Percentiles rank a stretch among this genome's conserved stretches.
phyloP scores from a whole-genome alignment of 177 flowering plant genomes.

The Telopea speciosissima region DNA sequence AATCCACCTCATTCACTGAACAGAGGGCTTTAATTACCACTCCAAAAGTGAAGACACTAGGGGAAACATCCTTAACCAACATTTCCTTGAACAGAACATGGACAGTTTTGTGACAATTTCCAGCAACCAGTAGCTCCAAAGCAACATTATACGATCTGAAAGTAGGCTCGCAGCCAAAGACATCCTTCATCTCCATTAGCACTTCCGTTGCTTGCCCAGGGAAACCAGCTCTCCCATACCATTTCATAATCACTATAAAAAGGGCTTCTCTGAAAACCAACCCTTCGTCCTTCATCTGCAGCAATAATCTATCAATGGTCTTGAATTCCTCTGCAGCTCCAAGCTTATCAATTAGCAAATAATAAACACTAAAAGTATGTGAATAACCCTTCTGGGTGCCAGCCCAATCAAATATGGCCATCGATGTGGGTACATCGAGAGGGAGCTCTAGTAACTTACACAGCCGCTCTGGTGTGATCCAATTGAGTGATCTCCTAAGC shows the following conservation, averaged over 20 bases:
- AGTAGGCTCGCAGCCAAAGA: constrained; percentile 57
- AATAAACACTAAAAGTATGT: constrained; percentile 69
- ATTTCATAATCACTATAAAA: constrained; percentile 69
- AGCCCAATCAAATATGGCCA: constrained; percentile 66
- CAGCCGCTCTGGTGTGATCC: constrained; percentile 60
- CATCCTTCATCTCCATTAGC: constrained; percentile 59
- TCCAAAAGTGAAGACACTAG: constrained; percentile 62
- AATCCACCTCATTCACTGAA: constrained; percentile 59
- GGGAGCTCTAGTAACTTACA: constrained; percentile 70
- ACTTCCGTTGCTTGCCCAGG: constrained; percentile 79
- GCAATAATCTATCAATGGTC: constrained; percentile 48
- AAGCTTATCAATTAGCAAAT: constrained; percentile 61
- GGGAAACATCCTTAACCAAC: constrained; percentile 61
- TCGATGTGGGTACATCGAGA: constrained; percentile 59
- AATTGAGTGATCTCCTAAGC: constrained; percentile 47
- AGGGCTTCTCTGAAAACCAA: constrained; percentile 59
- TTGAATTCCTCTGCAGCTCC: constrained; percentile 55
- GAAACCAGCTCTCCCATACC: constrained; percentile 61
- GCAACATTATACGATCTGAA: constrained; percentile 73
- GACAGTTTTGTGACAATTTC: constrained; percentile 57
- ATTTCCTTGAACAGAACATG: constrained; percentile 66
- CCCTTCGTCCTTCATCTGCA: constrained; percentile 79
- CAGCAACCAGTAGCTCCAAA: constrained; percentile 59
- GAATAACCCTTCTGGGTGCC: constrained; percentile 64
- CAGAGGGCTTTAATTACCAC: constrained; percentile 79